Evolutionary conservation across 2,329 filamentous ascomycete genomes (phyloP).

Genomic region (Bimuria novae-zelandiae): DNA sequence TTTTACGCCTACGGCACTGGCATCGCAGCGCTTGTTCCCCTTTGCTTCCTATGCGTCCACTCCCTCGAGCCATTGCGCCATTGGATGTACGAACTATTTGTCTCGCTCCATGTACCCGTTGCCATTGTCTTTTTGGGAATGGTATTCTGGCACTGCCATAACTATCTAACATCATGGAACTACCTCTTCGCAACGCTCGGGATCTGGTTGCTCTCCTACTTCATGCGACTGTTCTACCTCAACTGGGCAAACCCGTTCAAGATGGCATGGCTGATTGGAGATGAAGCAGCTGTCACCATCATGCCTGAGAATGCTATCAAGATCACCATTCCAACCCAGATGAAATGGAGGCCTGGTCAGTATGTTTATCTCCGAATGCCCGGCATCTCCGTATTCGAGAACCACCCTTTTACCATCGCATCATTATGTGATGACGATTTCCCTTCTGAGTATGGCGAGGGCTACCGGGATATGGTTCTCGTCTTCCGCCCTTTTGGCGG

Average conservation of each 20-base stretch:
- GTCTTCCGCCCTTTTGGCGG: constrained; percentile 92
- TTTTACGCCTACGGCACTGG: constrained; percentile 84
- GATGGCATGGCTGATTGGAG: constrained; percentile 81
- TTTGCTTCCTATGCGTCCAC: constrained; percentile 81
- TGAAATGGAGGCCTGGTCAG: constrained; percentile 91
- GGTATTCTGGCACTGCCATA: constrained; percentile 95
- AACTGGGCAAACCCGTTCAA: constrained; percentile 87
- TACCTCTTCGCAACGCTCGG: constrained; percentile 82
- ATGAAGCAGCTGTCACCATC: constrained; percentile 86
- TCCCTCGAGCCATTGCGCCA: constrained; percentile 80
- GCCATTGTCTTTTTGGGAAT: constrained; percentile 80
- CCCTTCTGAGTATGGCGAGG: constrained; percentile 85
- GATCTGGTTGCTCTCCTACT: constrained; percentile 78
- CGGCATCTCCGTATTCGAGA: constrained; percentile 85
- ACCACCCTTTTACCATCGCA: constrained; percentile 93
- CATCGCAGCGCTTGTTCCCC: constrained; percentile 74
- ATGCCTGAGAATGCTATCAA: constrained; percentile 95
- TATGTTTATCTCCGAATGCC: constrained; percentile 96
- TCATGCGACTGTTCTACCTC: constrained; percentile 77
- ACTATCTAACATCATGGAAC: constrained; percentile 86
- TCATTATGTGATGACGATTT: constrained; percentile 93
- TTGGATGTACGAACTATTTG: constrained; percentile 83
- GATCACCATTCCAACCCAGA: constrained; percentile 89
- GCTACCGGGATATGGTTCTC: constrained; percentile 85
- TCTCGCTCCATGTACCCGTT: constrained; percentile 79